phyloP scores from a whole-genome alignment of 768 basidiomycete species.

The Scleroderma bovista region DNA sequence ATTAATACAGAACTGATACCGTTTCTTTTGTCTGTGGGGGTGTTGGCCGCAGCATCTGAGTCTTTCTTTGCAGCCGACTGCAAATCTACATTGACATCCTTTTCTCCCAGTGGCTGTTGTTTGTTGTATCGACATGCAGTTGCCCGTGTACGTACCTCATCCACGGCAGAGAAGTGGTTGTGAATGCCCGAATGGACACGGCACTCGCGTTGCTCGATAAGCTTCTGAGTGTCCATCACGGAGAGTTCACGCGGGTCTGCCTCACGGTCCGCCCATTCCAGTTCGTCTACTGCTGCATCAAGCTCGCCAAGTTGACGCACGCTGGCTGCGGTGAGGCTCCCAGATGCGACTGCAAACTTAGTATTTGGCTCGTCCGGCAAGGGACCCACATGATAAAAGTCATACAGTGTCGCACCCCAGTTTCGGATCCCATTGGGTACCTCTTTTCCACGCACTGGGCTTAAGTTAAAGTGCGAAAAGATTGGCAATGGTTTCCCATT shows the following conservation, averaged over 20 bases:
- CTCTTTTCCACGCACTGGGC: slow-evolving; percentile 10
- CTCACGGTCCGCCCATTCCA: slow-evolving; percentile 21
- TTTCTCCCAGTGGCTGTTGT: background rate
- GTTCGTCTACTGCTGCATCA: slow-evolving; percentile 7
- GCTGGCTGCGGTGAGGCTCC: slow-evolving; percentile 14
- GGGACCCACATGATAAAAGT: slow-evolving; percentile 14
- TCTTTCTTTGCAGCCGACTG: background rate
- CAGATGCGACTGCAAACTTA: slow-evolving; percentile 6
- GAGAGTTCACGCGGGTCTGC: slow-evolving; percentile 13
- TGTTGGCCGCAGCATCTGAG: background rate
- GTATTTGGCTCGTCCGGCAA: background rate
- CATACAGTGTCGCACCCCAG: slow-evolving; percentile 26
- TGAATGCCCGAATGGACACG: background rate
- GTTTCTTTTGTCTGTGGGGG: no score
- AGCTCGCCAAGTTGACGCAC: slow-evolving; percentile 14
- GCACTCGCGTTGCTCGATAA: slow-evolving; percentile 10
- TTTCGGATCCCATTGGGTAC: slow-evolving; percentile 14
- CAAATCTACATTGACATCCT: background rate
- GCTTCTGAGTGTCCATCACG: slow-evolving; percentile 11
- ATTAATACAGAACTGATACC: slow-evolving; percentile 1
- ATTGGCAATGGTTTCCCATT: slow-evolving; percentile 12
- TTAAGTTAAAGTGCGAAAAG: background rate
- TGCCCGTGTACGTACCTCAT: background rate
- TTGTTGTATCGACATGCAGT: background rate
- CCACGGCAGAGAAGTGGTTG: background rate